These are phyloP conservation scores for Agaricus sinodeliciosus DNA, from an alignment of 768 basidiomycete species.

Conservation along the genomic window DNA sequence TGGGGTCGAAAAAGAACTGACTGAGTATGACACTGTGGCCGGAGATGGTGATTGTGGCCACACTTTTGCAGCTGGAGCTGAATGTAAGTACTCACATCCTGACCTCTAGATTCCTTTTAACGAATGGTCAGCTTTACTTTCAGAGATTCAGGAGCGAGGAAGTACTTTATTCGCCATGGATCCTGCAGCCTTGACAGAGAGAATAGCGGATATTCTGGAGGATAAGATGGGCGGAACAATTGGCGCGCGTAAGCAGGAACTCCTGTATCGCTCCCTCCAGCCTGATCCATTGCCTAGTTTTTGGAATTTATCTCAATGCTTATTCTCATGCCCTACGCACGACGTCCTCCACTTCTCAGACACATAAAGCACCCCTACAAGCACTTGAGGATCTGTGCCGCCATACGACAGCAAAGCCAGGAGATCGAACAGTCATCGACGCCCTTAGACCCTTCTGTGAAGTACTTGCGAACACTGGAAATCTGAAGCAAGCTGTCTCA, in stretches of 20 bases:
- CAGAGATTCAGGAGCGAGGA: neutral
- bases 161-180: neutral
- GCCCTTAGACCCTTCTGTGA: conserved; percentile 41
- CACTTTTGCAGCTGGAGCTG: conserved; percentile 46
- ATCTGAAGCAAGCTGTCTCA: conserved; percentile 25
- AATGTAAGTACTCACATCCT: conserved; percentile 16
- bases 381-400: conserved; percentile 25
- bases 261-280: conserved; percentile 5
- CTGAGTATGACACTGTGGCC: conserved; percentile 50
- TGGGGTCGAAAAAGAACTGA: conserved; percentile 42
- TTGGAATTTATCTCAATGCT: conserved; percentile 37
- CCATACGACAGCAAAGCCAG: conserved; percentile 45
- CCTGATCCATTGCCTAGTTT: conserved; percentile 22
- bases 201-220: conserved; percentile 37
- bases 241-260: conserved; percentile 34
- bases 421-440: conserved; percentile 53
- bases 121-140: neutral
- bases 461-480: conserved; percentile 18
- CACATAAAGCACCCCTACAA: conserved; percentile 12
- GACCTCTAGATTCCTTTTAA: neutral
- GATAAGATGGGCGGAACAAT: conserved; percentile 51
- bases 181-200: conserved; percentile 19
- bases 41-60: conserved; percentile 63
- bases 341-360: neutral
- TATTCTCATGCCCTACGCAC: conserved; percentile 21